phyloP scores from a whole-genome alignment of 2,329 filamentous ascomycete genomes.

The Daldinia sp. region DNA sequence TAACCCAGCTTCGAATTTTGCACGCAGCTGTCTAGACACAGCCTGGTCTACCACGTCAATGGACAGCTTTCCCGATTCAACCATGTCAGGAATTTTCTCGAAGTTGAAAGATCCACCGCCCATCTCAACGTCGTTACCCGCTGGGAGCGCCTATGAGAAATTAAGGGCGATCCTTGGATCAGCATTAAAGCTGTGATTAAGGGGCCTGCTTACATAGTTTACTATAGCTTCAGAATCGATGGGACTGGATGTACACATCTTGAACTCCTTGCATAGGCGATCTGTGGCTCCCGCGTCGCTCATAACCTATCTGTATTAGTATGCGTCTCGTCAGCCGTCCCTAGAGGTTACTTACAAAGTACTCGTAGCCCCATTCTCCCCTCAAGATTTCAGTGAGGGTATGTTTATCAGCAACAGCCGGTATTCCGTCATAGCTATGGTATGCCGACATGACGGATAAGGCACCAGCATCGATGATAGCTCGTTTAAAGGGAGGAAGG shows the following conservation, averaged over 20 bases:
- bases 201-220: constrained; percentile 56
- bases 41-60: constrained; percentile 69
- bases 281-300: constrained; percentile 77
- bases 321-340: constrained; percentile 18
- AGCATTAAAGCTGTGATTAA: not conserved
- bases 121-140: constrained; percentile 79
- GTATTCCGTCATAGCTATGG: constrained; percentile 76
- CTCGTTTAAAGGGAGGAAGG: constrained; percentile 70
- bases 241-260: constrained; percentile 66
- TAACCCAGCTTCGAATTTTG: constrained; percentile 74
- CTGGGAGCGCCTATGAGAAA: constrained; percentile 60
- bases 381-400: constrained; percentile 74
- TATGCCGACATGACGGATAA: constrained; percentile 78
- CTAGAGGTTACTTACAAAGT: constrained; percentile 59
- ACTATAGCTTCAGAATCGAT: constrained; percentile 73
- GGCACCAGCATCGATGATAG: constrained; percentile 74
- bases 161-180: not conserved
- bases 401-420: constrained; percentile 70
- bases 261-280: constrained; percentile 69
- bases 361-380: constrained; percentile 77
- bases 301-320: constrained; percentile 50
- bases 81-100: constrained; percentile 69
- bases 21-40: constrained; percentile 69
- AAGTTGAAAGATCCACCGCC: constrained; percentile 78
- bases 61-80: constrained; percentile 67